Conservation (phyloP, 441 rosid genomes). For the Eruca vesicaria region DNA sequence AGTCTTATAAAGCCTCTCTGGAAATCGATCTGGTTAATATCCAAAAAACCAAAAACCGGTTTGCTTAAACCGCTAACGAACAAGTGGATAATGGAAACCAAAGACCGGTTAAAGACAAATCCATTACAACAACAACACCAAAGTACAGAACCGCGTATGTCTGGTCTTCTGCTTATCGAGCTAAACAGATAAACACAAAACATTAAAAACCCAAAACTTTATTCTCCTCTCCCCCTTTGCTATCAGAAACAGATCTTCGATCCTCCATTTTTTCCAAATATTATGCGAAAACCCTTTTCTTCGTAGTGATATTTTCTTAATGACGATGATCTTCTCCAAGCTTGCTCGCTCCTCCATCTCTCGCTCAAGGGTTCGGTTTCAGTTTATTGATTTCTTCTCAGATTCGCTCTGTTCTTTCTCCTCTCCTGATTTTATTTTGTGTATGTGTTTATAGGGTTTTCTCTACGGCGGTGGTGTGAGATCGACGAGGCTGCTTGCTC, state of each 20-base stretch:
- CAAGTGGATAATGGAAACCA: not conserved
- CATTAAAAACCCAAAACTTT: constrained; percentile 1
- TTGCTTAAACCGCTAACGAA: not conserved
- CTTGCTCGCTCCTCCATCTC: constrained; percentile 49
- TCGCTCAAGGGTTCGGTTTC: constrained; percentile 50
- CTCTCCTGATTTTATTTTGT: not conserved
- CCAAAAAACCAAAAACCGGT: not conserved
- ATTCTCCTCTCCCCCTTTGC: not conserved
- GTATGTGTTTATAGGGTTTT: constrained; percentile 27
- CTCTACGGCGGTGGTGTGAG: constrained; percentile 40
- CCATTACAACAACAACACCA: not conserved
- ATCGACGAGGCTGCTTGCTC: constrained; percentile 31
- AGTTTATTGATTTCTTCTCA: not conserved
- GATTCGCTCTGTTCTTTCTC: not conserved
- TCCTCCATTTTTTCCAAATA: constrained; percentile 1
- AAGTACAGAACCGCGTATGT: not conserved
- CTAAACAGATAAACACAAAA: not conserved
- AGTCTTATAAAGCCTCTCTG: not conserved
- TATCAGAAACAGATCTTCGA: constrained; percentile 27
- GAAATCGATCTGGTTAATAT: not conserved
- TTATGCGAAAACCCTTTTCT: constrained; percentile 25
- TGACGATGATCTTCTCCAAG: constrained; percentile 64
- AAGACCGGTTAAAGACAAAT: constrained; percentile 7
- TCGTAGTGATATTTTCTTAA: constrained; percentile 1
- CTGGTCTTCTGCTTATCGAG: not conserved